These are phyloP conservation scores for Pulveroboletus sp. DNA, from an alignment of 768 basidiomycete species.

Conservation along the genomic window DNA sequence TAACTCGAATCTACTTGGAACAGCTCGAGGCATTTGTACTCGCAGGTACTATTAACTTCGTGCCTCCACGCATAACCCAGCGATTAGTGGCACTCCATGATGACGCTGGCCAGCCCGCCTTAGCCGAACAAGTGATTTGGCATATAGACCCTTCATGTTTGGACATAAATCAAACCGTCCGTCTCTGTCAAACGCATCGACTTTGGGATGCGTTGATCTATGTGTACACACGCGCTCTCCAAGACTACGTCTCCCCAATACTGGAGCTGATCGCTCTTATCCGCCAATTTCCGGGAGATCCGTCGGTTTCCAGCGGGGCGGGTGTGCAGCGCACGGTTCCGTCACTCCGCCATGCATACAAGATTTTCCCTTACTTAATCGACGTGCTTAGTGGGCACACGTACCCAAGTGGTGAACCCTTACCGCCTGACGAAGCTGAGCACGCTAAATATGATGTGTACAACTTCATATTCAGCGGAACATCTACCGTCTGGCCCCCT, in stretches of 20 bases:
- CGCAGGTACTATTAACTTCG: constrained; percentile 59
- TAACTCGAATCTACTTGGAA: constrained; percentile 75
- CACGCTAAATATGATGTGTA: constrained; percentile 74
- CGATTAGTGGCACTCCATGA: constrained; percentile 75
- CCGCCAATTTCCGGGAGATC: constrained; percentile 33
- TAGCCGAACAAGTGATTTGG: constrained; percentile 90
- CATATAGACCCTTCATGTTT: constrained; percentile 88
- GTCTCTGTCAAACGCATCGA: constrained; percentile 72
- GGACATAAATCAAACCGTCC: constrained; percentile 91
- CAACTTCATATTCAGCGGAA: constrained; percentile 77
- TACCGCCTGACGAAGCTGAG: constrained; percentile 59
- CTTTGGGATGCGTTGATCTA: constrained; percentile 95
- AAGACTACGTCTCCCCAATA: constrained; percentile 85
- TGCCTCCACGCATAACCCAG: constrained; percentile 89
- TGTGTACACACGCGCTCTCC: constrained; percentile 83
- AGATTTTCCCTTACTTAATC: constrained; percentile 85
- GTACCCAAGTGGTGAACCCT: constrained; percentile 78
- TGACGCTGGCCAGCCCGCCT: constrained; percentile 60
- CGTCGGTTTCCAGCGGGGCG: constrained; percentile 6
- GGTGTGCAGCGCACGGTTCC: constrained; percentile 9
- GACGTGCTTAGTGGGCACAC: constrained; percentile 75
- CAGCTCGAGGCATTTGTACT: constrained; percentile 83
- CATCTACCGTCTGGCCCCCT: constrained; percentile 76
- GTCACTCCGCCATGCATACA: constrained; percentile 72
- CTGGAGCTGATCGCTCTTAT: constrained; percentile 80